Evolutionary conservation across 164 flowering plant species (phyloP), one percentile per base, ranked within the genome.

Genomic region (Paratinospora sagittata): DNA sequence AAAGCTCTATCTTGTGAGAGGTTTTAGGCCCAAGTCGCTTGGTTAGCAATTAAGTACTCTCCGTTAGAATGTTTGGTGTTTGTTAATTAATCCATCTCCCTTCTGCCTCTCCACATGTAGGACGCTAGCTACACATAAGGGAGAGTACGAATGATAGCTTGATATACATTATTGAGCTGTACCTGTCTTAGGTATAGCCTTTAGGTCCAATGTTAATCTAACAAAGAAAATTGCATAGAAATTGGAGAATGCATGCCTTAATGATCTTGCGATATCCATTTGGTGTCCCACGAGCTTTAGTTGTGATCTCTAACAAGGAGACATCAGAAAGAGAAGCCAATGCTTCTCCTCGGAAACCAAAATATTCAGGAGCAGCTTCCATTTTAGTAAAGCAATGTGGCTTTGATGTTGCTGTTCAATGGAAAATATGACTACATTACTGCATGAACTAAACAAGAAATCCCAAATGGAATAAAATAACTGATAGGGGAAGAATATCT

Each of bases 241-340:
- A 69, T 33, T 39, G 52, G 41, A 63, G 70, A 70, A 73, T 17
- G 37, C 76, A 19, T 80, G 79, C 99, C 97, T 95, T 91, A 64
- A 95, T 79, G 77, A 92, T 85, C 83, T 95, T 95, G 41, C 89
- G 91, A 73, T 89, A 95, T 74, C 95, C 99, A 87, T 88, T 90
- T 66, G 99, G 93, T 80, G 77, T 87, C 71, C 98, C 98, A 70
- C 80, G 80, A 73, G 90, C 83, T 83, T 85, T 92, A 43, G 98
- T 88, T 65, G 83, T 73, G 67, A 95, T 79, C 73, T 95, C 97
- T 70, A 92, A 71, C 80, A 92, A 76, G 27, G 97, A 90, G 63
- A 92, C 74, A 76, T 92, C 93, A 77, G 98, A 88, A 73, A 95
- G 90, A 30, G 99, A 95, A 74, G 93, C 80, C 71, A 95, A 77